Conservation (phyloP, 805 yeast species). For the Blastobotrys americana region DNA sequence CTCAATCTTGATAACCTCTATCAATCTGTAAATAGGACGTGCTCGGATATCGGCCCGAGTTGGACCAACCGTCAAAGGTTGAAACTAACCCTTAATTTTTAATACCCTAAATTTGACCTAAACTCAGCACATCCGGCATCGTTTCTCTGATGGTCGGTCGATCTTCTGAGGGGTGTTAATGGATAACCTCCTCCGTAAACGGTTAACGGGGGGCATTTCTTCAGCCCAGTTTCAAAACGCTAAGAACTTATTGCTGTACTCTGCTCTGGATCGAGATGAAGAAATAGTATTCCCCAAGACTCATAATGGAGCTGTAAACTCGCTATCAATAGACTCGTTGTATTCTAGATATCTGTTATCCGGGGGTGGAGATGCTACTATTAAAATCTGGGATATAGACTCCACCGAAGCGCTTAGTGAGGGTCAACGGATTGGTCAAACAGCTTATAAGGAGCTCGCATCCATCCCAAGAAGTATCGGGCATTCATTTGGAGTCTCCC, state of each 20-base stretch:
- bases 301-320: constrained; percentile 46
- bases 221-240: not conserved
- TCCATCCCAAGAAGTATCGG: constrained; percentile 27
- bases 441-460: constrained; percentile 11
- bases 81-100: no score
- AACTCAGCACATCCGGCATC: no score
- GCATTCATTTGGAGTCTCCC: constrained; percentile 69
- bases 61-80: no score
- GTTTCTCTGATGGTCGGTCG: no score
- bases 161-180: no score
- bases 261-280: not conserved
- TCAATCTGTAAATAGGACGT: no score
- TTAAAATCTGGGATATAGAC: constrained; percentile 59
- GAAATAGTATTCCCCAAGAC: constrained; percentile 18
- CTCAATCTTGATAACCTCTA: no score
- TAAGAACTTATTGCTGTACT: not conserved
- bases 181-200: not conserved
- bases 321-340: constrained; percentile 47
- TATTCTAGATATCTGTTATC: constrained; percentile 47
- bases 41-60: no score
- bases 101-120: no score
- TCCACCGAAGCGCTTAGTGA: constrained; percentile 17
- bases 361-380: constrained; percentile 66
- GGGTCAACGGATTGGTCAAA: constrained; percentile 12
- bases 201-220: not conserved